These are phyloP conservation scores for Globisporangium barbulae DNA, from an alignment of 352 stramenopile species.

Conservation along the genomic window DNA sequence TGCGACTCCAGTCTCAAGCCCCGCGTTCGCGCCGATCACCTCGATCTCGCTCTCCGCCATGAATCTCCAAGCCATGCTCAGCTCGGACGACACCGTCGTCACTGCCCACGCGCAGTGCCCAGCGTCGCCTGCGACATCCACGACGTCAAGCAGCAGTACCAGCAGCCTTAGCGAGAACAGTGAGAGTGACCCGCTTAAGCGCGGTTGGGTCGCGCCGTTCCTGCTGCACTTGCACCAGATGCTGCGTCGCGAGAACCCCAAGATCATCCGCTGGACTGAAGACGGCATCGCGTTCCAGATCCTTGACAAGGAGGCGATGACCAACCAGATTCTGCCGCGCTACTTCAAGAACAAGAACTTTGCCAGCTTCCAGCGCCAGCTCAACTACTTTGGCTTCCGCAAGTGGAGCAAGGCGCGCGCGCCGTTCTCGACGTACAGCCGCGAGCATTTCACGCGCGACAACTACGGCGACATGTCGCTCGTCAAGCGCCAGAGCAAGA, in stretches of 20 bases:
- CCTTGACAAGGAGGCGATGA: conserved; percentile 81
- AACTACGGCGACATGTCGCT: conserved; percentile 84
- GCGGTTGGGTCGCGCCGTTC: conserved; percentile 82
- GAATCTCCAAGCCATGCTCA: conserved; percentile 50
- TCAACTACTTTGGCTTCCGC: conserved; percentile 95
- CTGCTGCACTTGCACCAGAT: conserved; percentile 84
- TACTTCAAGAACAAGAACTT: conserved; percentile 97
- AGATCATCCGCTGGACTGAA: conserved; percentile 79
- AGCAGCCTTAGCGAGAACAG: conserved; percentile 20
- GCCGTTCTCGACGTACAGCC: conserved; percentile 73
- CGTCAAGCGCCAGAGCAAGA: conserved; percentile 86
- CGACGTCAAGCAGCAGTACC: conserved; percentile 23
- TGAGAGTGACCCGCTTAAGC: conserved; percentile 34
- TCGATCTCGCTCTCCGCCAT: conserved; percentile 18
- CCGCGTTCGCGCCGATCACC: conserved; percentile 14
- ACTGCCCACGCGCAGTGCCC: conserved; percentile 22
- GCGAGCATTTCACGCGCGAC: conserved; percentile 81
- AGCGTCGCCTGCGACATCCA: conserved; percentile 34
- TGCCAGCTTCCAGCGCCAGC: conserved; percentile 93
- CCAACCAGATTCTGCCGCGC: conserved; percentile 86
- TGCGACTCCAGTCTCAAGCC: conserved; percentile 3
- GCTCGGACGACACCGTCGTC: neutral
- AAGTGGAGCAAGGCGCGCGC: conserved; percentile 86
- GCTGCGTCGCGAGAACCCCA: conserved; percentile 69
- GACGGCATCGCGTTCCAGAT: conserved; percentile 83